Base-by-base conservation (phyloP, 2,329 filamentous ascomycete genomes). In the Penicillium sp. region DNA sequence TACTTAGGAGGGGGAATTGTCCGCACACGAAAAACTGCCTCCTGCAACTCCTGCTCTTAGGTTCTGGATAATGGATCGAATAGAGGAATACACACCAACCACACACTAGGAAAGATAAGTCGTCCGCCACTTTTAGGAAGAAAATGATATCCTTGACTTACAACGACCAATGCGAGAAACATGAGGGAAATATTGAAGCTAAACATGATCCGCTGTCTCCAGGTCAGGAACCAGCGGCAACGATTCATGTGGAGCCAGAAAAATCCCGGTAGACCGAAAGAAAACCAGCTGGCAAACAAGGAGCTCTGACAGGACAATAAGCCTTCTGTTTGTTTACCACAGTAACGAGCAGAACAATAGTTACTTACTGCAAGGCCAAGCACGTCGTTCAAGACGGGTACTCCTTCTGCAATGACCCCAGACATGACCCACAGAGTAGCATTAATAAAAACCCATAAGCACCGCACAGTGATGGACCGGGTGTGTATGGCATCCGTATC, bases 371-470 rank as follows among this genome's bases (percentile, higher is more conserved):
- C 75, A 18, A 86, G 64, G 2, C 77, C 77, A 11, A 87, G 66
- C 8, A 86, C 65, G 39, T 80, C 73, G 50, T 79, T 79, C 67
- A 86, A 87, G 33, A 79, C 75, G 2, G 83, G 83, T 3, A 87
- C 80, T 0, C 76, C 77, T 59, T 83, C 78, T 6, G 81, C 80
- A 39, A 87, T 79, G 35, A 85, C 56, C 71, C 78, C 83, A 1
- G 79, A 77, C 5, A 81, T 43, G 5, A 77, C 51, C 77, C 81
- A 86, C 13, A 78, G 60, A 9, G 54, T 60, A 1, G 70, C 54
- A 7, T 75, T 73, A 21, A 86, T 74, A 4, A 43, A 68, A 7
- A 76, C 50, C 84, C 83, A 86, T 4, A 69, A 68, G 1, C 69
- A 56, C 47, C 72, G 75, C 4, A 75, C 74, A 0, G 67, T 36